These are phyloP conservation scores for Xylariaceae sp. DNA, from an alignment of 2,329 filamentous ascomycete species.

Conservation along the genomic window DNA sequence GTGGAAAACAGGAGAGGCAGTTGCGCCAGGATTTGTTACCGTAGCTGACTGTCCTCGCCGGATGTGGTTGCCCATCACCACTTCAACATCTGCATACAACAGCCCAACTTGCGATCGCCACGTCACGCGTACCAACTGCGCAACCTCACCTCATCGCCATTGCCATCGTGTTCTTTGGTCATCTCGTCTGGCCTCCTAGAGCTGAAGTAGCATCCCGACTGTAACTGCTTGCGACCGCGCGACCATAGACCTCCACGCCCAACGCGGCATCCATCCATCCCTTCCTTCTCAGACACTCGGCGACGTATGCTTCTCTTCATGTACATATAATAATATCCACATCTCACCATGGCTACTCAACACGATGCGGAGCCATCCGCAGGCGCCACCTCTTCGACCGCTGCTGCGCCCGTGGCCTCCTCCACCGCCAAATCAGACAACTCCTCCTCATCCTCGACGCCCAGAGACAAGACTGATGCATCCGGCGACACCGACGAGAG, in stretches of 20 bases:
- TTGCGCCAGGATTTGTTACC: slow-evolving; percentile 3
- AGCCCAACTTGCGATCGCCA: background rate
- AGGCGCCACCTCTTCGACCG: slow-evolving; percentile 19
- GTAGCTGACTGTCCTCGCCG: background rate
- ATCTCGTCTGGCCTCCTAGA: background rate
- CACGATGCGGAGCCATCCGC: slow-evolving; percentile 28
- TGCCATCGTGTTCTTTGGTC: background rate
- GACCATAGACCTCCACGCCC: background rate
- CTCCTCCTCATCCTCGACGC: slow-evolving; percentile 30
- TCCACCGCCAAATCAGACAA: slow-evolving; percentile 29
- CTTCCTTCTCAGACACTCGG: too few relatives aligned
- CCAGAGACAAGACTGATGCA: slow-evolving; percentile 32
- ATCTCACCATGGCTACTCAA: slow-evolving; percentile 29
- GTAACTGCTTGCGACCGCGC: slow-evolving; percentile 10
- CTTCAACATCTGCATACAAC: slow-evolving; percentile 1
- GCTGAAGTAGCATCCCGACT: slow-evolving; percentile 2
- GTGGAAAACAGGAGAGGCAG: slow-evolving; percentile 18
- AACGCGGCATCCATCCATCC: too few relatives aligned
- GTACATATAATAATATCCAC: too few relatives aligned
- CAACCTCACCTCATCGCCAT: too few relatives aligned
- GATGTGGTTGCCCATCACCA: background rate
- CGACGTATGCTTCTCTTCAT: too few relatives aligned
- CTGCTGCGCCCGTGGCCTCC: slow-evolving; percentile 20
- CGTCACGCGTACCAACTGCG: background rate
- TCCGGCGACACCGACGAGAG: slow-evolving; percentile 29